Conservation (phyloP, 148 eudicot species). For the Chenopodium album region DNA sequence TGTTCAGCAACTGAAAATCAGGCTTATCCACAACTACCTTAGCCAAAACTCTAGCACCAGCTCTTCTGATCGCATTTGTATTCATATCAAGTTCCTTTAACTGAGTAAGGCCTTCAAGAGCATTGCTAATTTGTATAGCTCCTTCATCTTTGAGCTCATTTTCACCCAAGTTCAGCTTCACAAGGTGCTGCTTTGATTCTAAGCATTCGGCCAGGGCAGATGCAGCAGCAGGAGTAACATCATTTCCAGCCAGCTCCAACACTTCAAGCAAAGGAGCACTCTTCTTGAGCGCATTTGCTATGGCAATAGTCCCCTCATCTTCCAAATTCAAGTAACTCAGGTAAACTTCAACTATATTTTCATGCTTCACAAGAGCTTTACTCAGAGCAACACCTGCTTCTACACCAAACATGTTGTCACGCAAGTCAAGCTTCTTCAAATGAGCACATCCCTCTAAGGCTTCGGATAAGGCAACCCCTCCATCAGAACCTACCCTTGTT, state of each 20-base stretch:
- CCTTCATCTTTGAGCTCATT: conserved; percentile 79
- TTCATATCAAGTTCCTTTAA: conserved; percentile 62
- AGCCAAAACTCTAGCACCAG: conserved; percentile 66
- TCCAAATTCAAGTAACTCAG: conserved; percentile 68
- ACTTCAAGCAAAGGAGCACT: conserved; percentile 60
- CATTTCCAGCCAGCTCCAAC: conserved; percentile 70
- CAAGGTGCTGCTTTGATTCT: conserved; percentile 40
- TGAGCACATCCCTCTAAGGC: conserved; percentile 45
- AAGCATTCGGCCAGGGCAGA: conserved; percentile 51
- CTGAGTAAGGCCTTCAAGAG: conserved; percentile 52
- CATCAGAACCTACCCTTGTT: conserved; percentile 61
- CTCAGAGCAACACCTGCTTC: conserved; percentile 65
- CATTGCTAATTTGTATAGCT: conserved; percentile 51
- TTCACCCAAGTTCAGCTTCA: conserved; percentile 53
- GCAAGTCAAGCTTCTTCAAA: conserved; percentile 57
- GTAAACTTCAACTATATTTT: conserved; percentile 49
- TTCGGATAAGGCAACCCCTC: conserved; percentile 58
- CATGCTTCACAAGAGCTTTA: conserved; percentile 35
- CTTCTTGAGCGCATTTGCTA: conserved; percentile 46
- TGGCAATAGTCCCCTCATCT: conserved; percentile 55
- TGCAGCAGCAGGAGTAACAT: conserved; percentile 49
- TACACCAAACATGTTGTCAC: conserved; percentile 76
- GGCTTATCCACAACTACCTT: conserved; percentile 51
- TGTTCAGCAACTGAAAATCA: conserved; percentile 43
- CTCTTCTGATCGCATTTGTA: conserved; percentile 54